Percentiles rank a stretch among this genome's conserved stretches.
Conservation (phyloP, 108 stramenopile species). For the Cyclostephanos tholiformis region DNA sequence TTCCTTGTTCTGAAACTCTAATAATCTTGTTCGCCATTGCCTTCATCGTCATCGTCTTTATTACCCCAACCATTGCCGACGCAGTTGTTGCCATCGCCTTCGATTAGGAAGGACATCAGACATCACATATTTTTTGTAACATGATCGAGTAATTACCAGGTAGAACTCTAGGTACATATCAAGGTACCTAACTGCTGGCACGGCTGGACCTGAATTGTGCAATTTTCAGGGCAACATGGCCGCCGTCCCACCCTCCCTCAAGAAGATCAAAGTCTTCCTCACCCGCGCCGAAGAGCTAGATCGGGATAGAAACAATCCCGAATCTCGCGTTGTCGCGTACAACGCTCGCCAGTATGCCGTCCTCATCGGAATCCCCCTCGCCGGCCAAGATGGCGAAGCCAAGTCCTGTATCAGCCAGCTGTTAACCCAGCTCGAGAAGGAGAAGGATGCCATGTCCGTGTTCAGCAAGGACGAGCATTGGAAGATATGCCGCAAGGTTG, state of each 20-base stretch:
- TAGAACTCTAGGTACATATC: no score
- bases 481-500: constrained; percentile 75
- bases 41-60: no score
- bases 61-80: no score
- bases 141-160: no score
- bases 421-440: constrained; percentile 64
- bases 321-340: constrained; percentile 88
- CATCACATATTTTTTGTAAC: no score
- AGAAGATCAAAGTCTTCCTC: constrained; percentile 78
- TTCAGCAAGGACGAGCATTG: constrained; percentile 77
- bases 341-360: constrained; percentile 93
- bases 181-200: no score
- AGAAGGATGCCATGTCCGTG: constrained; percentile 71
- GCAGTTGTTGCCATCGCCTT: no score
- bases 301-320: constrained; percentile 60
- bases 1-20: no score
- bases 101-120: no score
- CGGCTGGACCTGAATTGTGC: no score
- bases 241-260: constrained; percentile 72
- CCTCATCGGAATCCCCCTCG: constrained; percentile 65
- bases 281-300: constrained; percentile 91
- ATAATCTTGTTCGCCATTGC: no score
- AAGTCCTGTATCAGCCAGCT: constrained; percentile 66
- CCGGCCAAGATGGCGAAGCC: constrained; percentile 26
- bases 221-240: no score